Base-by-base conservation (phyloP, 2,329 filamentous ascomycete genomes). In the Ceratocystis colombiana region DNA sequence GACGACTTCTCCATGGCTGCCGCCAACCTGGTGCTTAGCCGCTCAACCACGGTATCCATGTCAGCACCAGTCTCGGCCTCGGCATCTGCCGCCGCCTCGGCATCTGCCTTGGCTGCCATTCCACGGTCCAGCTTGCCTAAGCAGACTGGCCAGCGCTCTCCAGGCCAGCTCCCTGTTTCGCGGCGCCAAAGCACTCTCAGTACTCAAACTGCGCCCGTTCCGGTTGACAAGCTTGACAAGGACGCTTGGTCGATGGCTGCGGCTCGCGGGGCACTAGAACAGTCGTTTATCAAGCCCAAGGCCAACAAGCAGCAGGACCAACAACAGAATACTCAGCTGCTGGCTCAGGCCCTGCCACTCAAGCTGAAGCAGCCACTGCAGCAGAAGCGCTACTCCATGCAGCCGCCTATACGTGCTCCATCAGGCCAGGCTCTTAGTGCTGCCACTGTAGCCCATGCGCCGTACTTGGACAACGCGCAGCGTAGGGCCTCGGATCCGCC, bases 341-440 rank as follows among this genome's bases (percentile, higher is more conserved):
- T 62, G 61, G 10, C 61, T 22, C 61, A 44, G 61, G 37, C 61
- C 5, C 20, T 46, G 37, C 37, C 37, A 1, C n/a, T 44, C 20
- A 10, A 28, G 10, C 61, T 62, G 20, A 44, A 62, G 61, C 61
- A 46, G 17, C 37, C 61, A 2, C 25, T 59, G 28, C 55, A 64
- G 63, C 28, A 55, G 12, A 64, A 45, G 20, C 63, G 46, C 48
- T 37, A 28, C 63, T 64, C 62, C 5, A 33, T 53, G 46, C 63
- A 50, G 48, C 63, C 63, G 33, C 10, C 48, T 50, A n/a, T 5
- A 7, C 22, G 33, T 28, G 17, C 20, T 17, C 62, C 45, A n/a
- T 79, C 80, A 2, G 77, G 79, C 30, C 88, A 88, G 71, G 89
- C 89, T 2, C 77, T 93, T 37, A 88, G 82, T 69, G 89, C 90